Conservation (phyloP, 192 early-diverging fungal genomes). For the Linnemannia hyalina region DNA sequence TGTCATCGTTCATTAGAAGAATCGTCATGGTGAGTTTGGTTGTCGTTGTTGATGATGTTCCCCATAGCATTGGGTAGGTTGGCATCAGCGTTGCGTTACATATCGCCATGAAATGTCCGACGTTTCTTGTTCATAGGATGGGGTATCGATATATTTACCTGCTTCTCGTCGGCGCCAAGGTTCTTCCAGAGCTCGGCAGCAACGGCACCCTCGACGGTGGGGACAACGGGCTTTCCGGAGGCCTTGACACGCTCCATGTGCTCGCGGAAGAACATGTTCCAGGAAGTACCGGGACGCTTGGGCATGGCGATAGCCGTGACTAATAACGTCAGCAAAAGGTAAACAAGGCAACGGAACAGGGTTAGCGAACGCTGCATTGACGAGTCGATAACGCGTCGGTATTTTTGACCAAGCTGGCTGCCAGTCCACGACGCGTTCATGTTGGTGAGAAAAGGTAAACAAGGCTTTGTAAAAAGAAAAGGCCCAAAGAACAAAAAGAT, state of each 20-base stretch:
- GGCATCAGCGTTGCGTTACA: too few relatives aligned
- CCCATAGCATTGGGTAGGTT: too few relatives aligned
- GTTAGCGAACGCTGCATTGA: neutral
- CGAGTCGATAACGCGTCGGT: neutral
- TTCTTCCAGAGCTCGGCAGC: conserved; percentile 50
- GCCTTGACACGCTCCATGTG: conserved; percentile 51
- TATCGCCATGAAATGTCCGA: neutral
- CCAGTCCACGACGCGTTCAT: neutral
- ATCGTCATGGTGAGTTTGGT: too few relatives aligned
- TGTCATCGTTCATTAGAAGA: neutral
- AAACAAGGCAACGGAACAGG: neutral
- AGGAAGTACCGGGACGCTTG: conserved; percentile 52
- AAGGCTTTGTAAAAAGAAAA: neutral
- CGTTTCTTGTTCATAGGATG: neutral
- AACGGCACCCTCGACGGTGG: conserved; percentile 50
- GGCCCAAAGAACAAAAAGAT: neutral
- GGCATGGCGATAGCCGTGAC: conserved; percentile 41
- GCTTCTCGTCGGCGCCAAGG: conserved; percentile 40
- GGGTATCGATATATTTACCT: conserved; percentile 21
- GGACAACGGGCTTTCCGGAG: conserved; percentile 43
- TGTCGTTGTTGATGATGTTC: too few relatives aligned
- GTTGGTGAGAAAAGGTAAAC: neutral
- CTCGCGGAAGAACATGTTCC: conserved; percentile 57
- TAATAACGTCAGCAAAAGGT: neutral
- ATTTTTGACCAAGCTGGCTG: neutral